Conservation (phyloP, 768 basidiomycete species). For the Ramaria sp. region DNA sequence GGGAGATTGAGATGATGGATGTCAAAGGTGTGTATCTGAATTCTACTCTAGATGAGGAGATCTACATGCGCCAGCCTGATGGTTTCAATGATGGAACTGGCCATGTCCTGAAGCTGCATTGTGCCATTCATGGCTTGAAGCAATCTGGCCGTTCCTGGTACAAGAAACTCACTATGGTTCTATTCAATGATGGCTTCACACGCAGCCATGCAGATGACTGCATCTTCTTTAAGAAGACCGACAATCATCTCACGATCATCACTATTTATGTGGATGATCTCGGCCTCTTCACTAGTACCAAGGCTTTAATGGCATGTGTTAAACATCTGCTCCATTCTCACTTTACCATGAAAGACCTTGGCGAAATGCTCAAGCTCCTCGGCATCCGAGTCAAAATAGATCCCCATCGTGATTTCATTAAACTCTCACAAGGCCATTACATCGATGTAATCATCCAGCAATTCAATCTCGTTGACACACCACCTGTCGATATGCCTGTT, state of each 20-base stretch:
- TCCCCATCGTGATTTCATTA: slow-evolving; percentile 10
- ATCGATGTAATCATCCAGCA: slow-evolving; percentile 4
- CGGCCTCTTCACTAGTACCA: slow-evolving; percentile 11
- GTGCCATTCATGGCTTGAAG: slow-evolving; percentile 22
- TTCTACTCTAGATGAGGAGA: slow-evolving; percentile 19
- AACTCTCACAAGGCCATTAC: slow-evolving; percentile 8
- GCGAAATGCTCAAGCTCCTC: slow-evolving; percentile 20
- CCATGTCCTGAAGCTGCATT: slow-evolving; percentile 14
- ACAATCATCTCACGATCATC: slow-evolving; percentile 12
- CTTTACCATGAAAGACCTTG: slow-evolving; percentile 27
- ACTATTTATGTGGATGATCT: slow-evolving; percentile 24
- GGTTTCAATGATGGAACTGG: slow-evolving; percentile 11
- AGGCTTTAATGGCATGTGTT: background rate
- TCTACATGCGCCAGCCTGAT: slow-evolving; percentile 22
- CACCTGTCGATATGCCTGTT: slow-evolving; percentile 10
- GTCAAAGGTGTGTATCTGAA: slow-evolving; percentile 22
- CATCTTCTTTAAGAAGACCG: slow-evolving; percentile 11
- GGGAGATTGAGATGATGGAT: slow-evolving; percentile 22
- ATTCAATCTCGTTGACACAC: slow-evolving; percentile 3
- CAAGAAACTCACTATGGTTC: slow-evolving; percentile 13
- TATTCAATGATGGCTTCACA: slow-evolving; percentile 17
- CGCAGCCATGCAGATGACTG: slow-evolving; percentile 14
- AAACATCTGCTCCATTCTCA: slow-evolving; percentile 8
- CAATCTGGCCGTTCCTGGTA: slow-evolving; percentile 23
- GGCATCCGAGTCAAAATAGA: slow-evolving; percentile 25